Percentiles rank a stretch among this genome's conserved stretches.
These are phyloP conservation scores for Teratosphaeria pseudoeucalypti DNA, from an alignment of 2,329 filamentous ascomycete species.

Conservation along the genomic window DNA sequence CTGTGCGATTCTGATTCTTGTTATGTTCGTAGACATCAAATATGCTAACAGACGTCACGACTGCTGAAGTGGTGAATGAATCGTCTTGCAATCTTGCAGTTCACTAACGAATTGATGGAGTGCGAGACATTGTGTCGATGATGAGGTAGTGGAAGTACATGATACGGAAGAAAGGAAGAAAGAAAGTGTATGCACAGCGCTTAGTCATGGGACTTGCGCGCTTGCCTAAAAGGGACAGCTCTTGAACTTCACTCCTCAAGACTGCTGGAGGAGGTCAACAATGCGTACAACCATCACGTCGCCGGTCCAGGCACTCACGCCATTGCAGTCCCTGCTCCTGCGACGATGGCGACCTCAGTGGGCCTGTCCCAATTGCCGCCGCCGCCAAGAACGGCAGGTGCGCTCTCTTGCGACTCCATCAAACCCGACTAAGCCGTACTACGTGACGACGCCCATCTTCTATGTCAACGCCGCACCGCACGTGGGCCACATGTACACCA, in stretches of 20 bases:
- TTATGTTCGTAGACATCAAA: too few species aligned
- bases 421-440: constrained; percentile 63
- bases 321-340: constrained; percentile 22
- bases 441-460: constrained; percentile 94
- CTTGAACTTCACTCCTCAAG: background rate
- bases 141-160: too few species aligned
- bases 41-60: too few species aligned
- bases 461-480: constrained; percentile 98
- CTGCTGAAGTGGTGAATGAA: too few species aligned
- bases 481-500: constrained; percentile 86
- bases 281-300: constrained; percentile 7
- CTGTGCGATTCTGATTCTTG: too few species aligned
- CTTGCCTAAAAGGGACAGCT: background rate
- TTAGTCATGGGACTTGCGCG: background rate
- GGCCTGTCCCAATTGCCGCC: constrained; percentile 17
- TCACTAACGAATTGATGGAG: too few species aligned
- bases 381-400: background rate
- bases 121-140: too few species aligned
- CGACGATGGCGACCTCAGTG: constrained; percentile 28
- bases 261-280: background rate
- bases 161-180: too few species aligned
- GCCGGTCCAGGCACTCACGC: constrained; percentile 13
- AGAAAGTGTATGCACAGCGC: background rate
- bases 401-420: background rate
- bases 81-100: too few species aligned